These are phyloP conservation scores for Arthroderma sp. DNA, from an alignment of 2,329 filamentous ascomycete species.

Conservation along the genomic window DNA sequence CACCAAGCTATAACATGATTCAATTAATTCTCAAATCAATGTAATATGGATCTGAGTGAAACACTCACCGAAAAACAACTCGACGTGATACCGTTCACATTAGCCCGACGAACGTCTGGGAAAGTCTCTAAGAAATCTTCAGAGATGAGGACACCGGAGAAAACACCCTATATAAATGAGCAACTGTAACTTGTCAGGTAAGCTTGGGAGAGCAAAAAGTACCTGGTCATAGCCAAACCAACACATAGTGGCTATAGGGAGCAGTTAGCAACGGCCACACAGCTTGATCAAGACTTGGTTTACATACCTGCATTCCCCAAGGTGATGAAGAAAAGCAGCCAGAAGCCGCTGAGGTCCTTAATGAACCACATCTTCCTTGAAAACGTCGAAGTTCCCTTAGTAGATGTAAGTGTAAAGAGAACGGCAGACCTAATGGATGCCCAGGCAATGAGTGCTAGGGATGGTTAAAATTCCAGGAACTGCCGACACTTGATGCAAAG, in stretches of 20 bases:
- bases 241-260: slow-evolving; percentile 2
- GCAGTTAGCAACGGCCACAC: neutral
- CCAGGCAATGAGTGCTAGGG: too few species aligned
- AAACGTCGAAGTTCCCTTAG: neutral
- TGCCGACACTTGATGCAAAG: too few species aligned
- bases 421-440: too few species aligned
- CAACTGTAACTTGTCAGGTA: neutral
- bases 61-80: slow-evolving; percentile 2
- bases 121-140: neutral
- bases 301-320: slow-evolving; percentile 1
- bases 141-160: neutral
- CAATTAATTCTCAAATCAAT: neutral
- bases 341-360: slow-evolving; percentile 2
- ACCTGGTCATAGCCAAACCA: slow-evolving; percentile 2
- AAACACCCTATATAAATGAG: neutral
- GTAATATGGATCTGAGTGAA: neutral
- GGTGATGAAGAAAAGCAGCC: slow-evolving; percentile 3
- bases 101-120: slow-evolving; percentile 1
- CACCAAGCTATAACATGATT: neutral
- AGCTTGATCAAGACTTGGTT: neutral
- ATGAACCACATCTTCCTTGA: neutral
- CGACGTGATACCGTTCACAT: slow-evolving; percentile 2
- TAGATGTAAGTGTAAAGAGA: too few species aligned
- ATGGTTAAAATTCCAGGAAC: too few species aligned
- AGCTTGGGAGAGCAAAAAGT: neutral